Conservation (phyloP, 1,139 yeast genomes). For the Blastobotrys ciferrii region DNA sequence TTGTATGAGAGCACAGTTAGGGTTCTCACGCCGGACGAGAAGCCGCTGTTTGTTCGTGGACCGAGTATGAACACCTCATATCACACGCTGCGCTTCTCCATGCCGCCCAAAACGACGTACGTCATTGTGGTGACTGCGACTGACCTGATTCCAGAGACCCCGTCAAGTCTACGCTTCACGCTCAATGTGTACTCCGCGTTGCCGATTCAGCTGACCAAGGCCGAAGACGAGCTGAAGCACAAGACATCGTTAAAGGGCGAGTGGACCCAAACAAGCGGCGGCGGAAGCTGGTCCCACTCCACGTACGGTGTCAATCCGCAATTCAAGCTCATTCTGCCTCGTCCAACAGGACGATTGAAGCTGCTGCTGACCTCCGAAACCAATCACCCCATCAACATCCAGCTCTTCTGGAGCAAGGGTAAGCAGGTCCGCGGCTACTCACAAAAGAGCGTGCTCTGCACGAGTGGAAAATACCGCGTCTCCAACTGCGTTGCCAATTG, state of each 20-base stretch:
- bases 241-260: constrained; percentile 38
- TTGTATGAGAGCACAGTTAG: constrained; percentile 25
- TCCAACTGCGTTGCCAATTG: constrained; percentile 31
- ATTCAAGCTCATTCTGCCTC: constrained; percentile 39
- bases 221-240: constrained; percentile 34
- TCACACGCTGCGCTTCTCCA: constrained; percentile 26
- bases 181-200: constrained; percentile 41
- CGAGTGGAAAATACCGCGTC: constrained; percentile 38
- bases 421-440: constrained; percentile 31
- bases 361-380: constrained; percentile 38
- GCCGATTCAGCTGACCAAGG: constrained; percentile 34
- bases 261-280: constrained; percentile 52
- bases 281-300: constrained; percentile 57
- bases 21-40: constrained; percentile 23
- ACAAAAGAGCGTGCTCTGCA: constrained; percentile 34
- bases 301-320: constrained; percentile 65
- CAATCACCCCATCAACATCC: constrained; percentile 34
- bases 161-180: constrained; percentile 39
- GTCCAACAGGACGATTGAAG: constrained; percentile 20
- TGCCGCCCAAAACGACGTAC: constrained; percentile 29
- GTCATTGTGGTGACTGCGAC: constrained; percentile 32
- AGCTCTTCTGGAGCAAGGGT: constrained; percentile 35
- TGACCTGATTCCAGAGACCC: constrained; percentile 30
- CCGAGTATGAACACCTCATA: constrained; percentile 33
- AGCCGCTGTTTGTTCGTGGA: constrained; percentile 23